A percentile compares a stretch with the other conserved stretches of the same genome.
Evolutionary conservation across 495 filamentous ascomycete species (phyloP).

Genomic region (Gamarada debralockiae): DNA sequence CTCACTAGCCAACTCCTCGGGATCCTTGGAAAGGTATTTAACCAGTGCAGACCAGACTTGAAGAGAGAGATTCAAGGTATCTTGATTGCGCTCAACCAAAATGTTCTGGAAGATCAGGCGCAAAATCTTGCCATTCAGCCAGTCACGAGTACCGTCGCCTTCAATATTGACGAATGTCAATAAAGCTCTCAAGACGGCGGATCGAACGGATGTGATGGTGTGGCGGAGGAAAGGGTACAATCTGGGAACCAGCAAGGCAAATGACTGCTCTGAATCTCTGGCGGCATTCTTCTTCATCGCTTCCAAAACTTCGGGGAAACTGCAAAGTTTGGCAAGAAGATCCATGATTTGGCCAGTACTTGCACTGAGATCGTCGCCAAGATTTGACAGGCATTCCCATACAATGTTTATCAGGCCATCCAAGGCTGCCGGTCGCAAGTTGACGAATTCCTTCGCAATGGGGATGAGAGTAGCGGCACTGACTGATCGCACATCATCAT

Average conservation of each 20-base stretch:
- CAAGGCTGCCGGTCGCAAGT: slow-evolving; percentile 70
- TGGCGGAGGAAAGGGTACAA: slow-evolving; percentile 95
- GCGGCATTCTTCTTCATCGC: slow-evolving; percentile 91
- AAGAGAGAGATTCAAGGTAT: slow-evolving; percentile 67
- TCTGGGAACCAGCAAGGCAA: slow-evolving; percentile 85
- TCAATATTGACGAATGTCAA: slow-evolving; percentile 88
- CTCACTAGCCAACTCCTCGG: slow-evolving; percentile 55
- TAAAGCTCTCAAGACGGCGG: slow-evolving; percentile 87
- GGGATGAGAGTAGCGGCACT: slow-evolving; percentile 95
- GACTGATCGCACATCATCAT: slow-evolving; percentile 95
- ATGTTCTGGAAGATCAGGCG: slow-evolving; percentile 92
- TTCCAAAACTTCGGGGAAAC: slow-evolving; percentile 86
- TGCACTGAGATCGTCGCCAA: slow-evolving; percentile 93
- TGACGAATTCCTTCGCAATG: slow-evolving; percentile 90
- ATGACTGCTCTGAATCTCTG: slow-evolving; percentile 78
- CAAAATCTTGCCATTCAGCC: slow-evolving; percentile 86
- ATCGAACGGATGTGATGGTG: slow-evolving; percentile 92
- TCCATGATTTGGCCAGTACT: slow-evolving; percentile 99
- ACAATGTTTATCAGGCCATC: slow-evolving; percentile 85
- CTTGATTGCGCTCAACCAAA: slow-evolving; percentile 85
- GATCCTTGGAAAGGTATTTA: slow-evolving; percentile 55
- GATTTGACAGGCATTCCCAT: slow-evolving; percentile 92
- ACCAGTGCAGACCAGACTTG: slow-evolving; percentile 84
- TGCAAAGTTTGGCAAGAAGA: slow-evolving; percentile 89
- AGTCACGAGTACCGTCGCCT: slow-evolving; percentile 77